These are phyloP conservation scores for Nemania sp. DNA, from an alignment of 2,329 filamentous ascomycete species.

Conservation along the genomic window DNA sequence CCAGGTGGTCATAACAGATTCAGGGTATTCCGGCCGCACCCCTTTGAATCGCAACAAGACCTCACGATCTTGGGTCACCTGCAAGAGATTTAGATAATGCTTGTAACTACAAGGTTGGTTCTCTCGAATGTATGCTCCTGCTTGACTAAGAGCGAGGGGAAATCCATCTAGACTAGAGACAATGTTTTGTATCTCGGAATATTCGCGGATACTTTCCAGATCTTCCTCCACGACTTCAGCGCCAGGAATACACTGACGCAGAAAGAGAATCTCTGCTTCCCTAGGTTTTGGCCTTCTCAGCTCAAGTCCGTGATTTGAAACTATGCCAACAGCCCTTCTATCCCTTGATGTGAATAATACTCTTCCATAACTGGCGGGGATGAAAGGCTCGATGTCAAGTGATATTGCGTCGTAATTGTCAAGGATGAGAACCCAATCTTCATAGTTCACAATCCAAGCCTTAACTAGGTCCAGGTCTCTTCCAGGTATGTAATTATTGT, in stretches of 20 bases:
- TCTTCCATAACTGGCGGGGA: not conserved
- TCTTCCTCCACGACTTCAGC: too few species aligned
- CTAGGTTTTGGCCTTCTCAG: not conserved
- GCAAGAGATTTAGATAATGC: not conserved
- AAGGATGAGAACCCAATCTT: conserved; percentile 6
- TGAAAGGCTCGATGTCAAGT: conserved; percentile 8
- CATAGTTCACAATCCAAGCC: not conserved
- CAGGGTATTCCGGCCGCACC: conserved; percentile 13
- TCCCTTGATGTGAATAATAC: not conserved
- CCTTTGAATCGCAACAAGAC: conserved; percentile 17
- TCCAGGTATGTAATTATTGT: not conserved
- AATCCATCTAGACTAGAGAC: conserved; percentile 7
- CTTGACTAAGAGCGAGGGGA: conserved; percentile 13
- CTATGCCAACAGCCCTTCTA: not conserved
- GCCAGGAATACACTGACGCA: not conserved
- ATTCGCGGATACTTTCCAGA: not conserved
- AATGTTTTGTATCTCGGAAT: not conserved
- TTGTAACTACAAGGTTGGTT: conserved; percentile 8
- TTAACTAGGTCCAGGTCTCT: not conserved
- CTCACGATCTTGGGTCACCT: not conserved
- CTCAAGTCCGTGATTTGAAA: not conserved
- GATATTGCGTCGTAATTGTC: conserved; percentile 17
- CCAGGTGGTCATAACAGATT: conserved; percentile 12
- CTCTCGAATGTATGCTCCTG: conserved; percentile 11
- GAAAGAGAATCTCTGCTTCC: not conserved